Base-by-base conservation (phyloP, 495 filamentous ascomycete species). In the Penicillium lividum region DNA sequence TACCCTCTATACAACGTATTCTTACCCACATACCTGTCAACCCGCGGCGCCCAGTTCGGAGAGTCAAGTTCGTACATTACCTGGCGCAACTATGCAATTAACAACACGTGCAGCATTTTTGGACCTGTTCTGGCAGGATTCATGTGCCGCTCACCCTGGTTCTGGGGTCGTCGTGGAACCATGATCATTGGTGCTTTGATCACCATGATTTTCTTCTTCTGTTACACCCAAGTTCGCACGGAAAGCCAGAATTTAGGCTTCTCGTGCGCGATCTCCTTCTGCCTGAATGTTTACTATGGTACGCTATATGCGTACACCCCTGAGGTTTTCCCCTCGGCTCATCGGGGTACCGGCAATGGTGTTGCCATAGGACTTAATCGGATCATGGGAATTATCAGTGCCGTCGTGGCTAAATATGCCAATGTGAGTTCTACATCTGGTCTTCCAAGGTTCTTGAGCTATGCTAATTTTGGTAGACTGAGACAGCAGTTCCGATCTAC, bases 1-100 rank as follows among this genome's bases (percentile, higher is more conserved):
- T 89, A 88, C 60, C 86, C 86, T 1, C 71, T 90, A 1, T 89
- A 87, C 72, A 86, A 88, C 58, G 86, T 88, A 51, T 90, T 88
- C 66, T 67, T 90, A 1, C 83, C 79, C 3, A 64, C 67, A 13
- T 83, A 83, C 50, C 72, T 83, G n/a, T 54, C 62, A 10, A 71
- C 73, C 7, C 74, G 79, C 13, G 80, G 81, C 42, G 79, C 80
- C 6, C 49, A 67, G 0, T 72, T 80, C 50, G 79, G 80, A 46
- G 52, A 75, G 59, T 46, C 69, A 56, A 70, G 77, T 63, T 42
- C 73, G 13, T 88, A 82, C 64, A 78, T 82, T 8, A 81, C 76
- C 27, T 92, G 87, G 88, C 78, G 87, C 46, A 90, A 91, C 73
- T 90, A 91, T 65, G 80, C 86, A 4, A 77, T 89, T 53, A 81